Evolutionary conservation across 2,329 filamentous ascomycete species (phyloP), one percentile per base, ranked within the genome.

Genomic region (Helotiales sp.): DNA sequence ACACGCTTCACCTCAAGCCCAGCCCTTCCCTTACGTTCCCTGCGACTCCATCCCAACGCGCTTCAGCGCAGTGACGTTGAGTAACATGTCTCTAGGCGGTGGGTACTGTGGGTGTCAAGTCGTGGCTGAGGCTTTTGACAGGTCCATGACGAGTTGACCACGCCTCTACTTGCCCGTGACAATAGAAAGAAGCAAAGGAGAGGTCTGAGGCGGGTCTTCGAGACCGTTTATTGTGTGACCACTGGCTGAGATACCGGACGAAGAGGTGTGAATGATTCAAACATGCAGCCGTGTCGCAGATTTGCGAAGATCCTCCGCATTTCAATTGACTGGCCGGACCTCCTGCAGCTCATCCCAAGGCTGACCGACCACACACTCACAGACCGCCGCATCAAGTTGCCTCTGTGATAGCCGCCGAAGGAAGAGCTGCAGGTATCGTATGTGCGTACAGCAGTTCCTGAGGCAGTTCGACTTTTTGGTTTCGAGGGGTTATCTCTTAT

Each of bases 231-330:
- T 30, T 47, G 57, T 60, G 57, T 60, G 34, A 45, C 55, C 10
- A 32, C 24, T n/a, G n/a, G n/a, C n/a, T n/a, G n/a, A n/a, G 28
- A 55, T n/a, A 45, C 34, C 52, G 52, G 20, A 26, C 20, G 54
- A 24, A 24, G 28, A 54, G 26, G 26, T 54, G 50, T 22, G 40
- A 45, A 45, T 20, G 30, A 55, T 57, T 37, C 54, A 57, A 57
- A 57, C 54, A 34, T 17, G 6, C 32, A 26, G 20, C 32, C 32
- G 30, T 60, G 57, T 60, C 57, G 57, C 57, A 60, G 57, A 60
- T 60, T 26, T 60, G 57, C 57, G 57, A 24, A 60, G 57, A 60
- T 60, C 37, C 34, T 60, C 57, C 34, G 57, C 55, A 59, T 40
- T 43, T 28, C 52, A 24, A 34, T n/a, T n/a, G n/a, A n/a, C n/a